These are phyloP conservation scores for Xerocomus spinulosus DNA, from an alignment of 768 basidiomycete species.

Conservation along the genomic window DNA sequence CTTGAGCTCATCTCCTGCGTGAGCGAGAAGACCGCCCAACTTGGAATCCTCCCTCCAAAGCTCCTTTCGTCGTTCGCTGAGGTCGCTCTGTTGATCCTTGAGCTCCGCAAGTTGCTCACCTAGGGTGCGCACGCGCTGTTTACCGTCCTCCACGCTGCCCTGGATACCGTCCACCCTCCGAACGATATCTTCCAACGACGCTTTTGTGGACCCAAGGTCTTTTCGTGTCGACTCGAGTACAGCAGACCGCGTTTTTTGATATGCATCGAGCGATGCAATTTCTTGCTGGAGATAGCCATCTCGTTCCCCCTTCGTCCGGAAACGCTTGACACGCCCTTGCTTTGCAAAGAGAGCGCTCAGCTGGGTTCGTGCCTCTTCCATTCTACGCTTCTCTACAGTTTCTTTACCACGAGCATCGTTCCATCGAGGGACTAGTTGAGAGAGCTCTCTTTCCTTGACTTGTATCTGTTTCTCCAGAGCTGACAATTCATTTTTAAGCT, in stretches of 20 bases:
- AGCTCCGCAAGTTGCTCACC: constrained; percentile 54
- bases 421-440: constrained; percentile 67
- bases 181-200: constrained; percentile 53
- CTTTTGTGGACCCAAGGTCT: constrained; percentile 46
- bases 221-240: constrained; percentile 51
- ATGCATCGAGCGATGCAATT: constrained; percentile 63
- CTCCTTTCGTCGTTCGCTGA: constrained; percentile 83
- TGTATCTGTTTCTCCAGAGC: constrained; percentile 55
- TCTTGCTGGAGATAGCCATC: constrained; percentile 82
- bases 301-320: constrained; percentile 76
- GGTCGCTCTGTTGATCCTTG: constrained; percentile 63
- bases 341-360: constrained; percentile 80
- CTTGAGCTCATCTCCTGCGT: constrained; percentile 77
- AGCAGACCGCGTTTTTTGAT: constrained; percentile 49
- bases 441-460: constrained; percentile 58
- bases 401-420: constrained; percentile 50
- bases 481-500: constrained; percentile 61
- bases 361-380: constrained; percentile 72
- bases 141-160: constrained; percentile 61
- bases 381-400: constrained; percentile 52
- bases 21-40: constrained; percentile 67
- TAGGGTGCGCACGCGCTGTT: constrained; percentile 51
- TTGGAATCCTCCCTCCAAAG: constrained; percentile 94
- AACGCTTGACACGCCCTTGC: constrained; percentile 83
- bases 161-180: constrained; percentile 53